Conservation (phyloP, 2,329 filamentous ascomycete species). For the Venturia pyrina region DNA sequence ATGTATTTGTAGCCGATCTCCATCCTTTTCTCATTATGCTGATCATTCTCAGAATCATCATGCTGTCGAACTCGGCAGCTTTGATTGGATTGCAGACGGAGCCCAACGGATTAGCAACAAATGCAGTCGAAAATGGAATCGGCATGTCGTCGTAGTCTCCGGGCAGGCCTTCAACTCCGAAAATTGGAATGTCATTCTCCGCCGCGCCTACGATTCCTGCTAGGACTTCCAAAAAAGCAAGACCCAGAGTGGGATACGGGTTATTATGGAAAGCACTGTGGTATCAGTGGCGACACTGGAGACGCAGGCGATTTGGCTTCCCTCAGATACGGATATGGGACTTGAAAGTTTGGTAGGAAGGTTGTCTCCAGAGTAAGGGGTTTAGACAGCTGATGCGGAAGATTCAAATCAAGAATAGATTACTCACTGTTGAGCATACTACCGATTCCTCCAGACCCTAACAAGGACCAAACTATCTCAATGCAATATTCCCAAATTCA, state of each 20-base stretch:
- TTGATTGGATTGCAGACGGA: background rate
- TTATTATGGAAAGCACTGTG: background rate
- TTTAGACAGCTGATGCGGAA: too few species aligned
- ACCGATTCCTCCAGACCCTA: too few species aligned
- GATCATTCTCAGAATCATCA: background rate
- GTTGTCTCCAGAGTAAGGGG: too few species aligned
- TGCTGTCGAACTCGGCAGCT: background rate
- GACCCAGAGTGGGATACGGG: background rate
- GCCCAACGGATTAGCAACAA: background rate
- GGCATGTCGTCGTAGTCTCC: too few species aligned
- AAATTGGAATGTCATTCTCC: background rate
- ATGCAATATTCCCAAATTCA: too few species aligned
- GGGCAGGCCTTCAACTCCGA: background rate
- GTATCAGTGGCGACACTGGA: background rate
- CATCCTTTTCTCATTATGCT: background rate
- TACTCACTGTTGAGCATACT: too few species aligned
- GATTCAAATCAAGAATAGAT: too few species aligned
- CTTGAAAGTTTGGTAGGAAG: too few species aligned
- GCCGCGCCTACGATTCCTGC: background rate
- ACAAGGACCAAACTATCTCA: too few species aligned
- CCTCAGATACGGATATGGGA: background rate
- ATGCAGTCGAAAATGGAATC: background rate
- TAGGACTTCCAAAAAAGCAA: background rate
- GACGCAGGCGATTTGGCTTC: background rate
- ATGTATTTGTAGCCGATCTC: background rate